Base-by-base conservation (phyloP, 2,329 filamentous ascomycete species). In the Neofusicoccum sp. region DNA sequence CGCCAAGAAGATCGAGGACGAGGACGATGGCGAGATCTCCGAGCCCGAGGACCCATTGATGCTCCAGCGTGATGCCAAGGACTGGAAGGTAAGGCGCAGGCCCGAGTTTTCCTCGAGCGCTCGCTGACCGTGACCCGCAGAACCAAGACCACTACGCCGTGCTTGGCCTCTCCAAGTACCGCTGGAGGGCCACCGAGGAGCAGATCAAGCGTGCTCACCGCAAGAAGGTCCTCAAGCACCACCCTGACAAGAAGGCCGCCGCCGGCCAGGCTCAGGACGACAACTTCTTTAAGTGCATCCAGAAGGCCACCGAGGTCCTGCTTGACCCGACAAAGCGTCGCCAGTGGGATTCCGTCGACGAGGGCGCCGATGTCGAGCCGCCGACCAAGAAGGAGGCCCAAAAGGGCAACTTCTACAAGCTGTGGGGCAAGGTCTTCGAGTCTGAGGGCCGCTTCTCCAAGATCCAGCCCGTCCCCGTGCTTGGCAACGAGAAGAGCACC, bases 211-310 rank as follows among this genome's bases (percentile, higher is more conserved):
- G 91, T 70, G 95, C 96, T 68, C 93, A 99, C 82, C 91, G 95
- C 82, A 97, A 96, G 87, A 99, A 99, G 89, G 95, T 99, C 66
- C 89, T 99, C 67, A 93, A 92, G 81, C 95, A 99, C 78, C 95
- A 99, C 79, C 95, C 95, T 64, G 95, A 99, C 78, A 99, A 99
- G 88, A 96, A 96, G 82, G 95, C 96, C 14, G 95, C 95, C 30
- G 85, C 88, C 49, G 95, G 95, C 64, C 85, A 86, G 70, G 85
- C 86, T 68, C 93, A 98, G 71, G 93, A 97, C 78, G 95, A 99
- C 78, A 91, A 90, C 76, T 99, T 99, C 84, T 99, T 99, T 89
- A 99, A 99, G 85, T 99, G 96, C 79, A 99, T 99, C 77, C 96
- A 99, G 77, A 97, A 97, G 79, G 95, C 95, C 61, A 93, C 89